Base-by-base conservation (phyloP, 148 eudicot genomes). In the Rhododendron henanense region DNA sequence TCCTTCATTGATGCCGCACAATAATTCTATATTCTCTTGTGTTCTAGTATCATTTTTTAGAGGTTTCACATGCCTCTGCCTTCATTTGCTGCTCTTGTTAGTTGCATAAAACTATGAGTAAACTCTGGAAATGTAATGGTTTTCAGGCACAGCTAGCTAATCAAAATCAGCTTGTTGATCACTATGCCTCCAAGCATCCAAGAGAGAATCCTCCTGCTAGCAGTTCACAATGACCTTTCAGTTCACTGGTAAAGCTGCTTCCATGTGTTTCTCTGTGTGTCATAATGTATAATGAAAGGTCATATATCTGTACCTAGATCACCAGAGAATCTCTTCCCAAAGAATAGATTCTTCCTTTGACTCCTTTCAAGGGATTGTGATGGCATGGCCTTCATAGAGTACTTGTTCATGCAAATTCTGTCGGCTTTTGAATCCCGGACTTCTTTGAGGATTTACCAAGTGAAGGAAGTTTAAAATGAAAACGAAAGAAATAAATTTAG, bases 111-210 rank as follows among this genome's bases (percentile, higher is more conserved):
- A 51, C 45, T 45, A 2, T 10, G 33, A 19, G 28, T 55, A n/a
- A 47, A 45, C 9, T 41, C 23, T 45, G 85, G 55, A 35, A 65
- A 6, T 39, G 23, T 35, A 10, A 81, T 78, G 83, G 21, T 84
- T 90, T 92, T 86, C 94, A 95, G 98, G 92, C 87, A 59, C 95
- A 93, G 84, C 91, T 95, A 88, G 98, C 95, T 31, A 95, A 95
- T 90, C 91, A 92, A 45, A 95, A 94, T 71, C 96, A 95, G 89
- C 94, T 95, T 15, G 78, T 35, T 75, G 98, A 95, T 92, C 98
- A 95, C 88, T 95, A 95, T 35, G 87, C 90, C 74, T 93, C 98
- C 41, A 95, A 95, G 82, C 98, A 95, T 88, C 98, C 98, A 39
- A 95, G 92, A 88, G 96, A 95, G 86, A 92, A 90, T 90, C 93